Evolutionary conservation across 192 early-diverging fungal species (phyloP).

Genomic region (Coemansia sp.): DNA sequence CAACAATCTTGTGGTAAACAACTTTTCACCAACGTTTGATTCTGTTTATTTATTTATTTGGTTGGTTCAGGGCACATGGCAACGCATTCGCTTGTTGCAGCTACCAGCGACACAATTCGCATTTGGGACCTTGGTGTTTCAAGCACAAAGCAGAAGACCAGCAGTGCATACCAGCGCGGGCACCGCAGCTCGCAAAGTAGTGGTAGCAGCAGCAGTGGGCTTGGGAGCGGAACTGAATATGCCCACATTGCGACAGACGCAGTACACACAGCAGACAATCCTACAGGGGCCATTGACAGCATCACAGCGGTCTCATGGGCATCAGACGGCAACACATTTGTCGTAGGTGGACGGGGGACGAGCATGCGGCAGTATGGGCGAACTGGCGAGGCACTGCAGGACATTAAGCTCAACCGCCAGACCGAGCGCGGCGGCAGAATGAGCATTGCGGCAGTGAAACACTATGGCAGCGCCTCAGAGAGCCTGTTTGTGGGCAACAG

Average conservation of each 20-base stretch:
- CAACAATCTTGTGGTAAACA: not conserved
- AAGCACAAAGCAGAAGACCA: not conserved
- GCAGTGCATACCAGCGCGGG: not conserved
- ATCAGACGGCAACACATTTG: conserved; percentile 31
- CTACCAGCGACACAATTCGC: conserved; percentile 43
- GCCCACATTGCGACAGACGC: not conserved
- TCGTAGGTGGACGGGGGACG: conserved; percentile 28
- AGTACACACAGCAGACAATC: not conserved
- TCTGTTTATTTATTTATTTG: not conserved
- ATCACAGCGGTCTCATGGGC: conserved; percentile 38
- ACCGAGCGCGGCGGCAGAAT: not conserved
- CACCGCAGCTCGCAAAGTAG: not conserved
- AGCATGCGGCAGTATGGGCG: conserved; percentile 29
- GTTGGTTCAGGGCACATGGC: not conserved
- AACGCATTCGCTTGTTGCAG: conserved; percentile 34
- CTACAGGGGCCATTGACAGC: conserved; percentile 5
- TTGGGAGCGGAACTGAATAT: not conserved
- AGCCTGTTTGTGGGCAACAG: conserved; percentile 42
- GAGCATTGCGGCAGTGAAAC: conserved; percentile 30
- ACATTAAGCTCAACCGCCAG: conserved; percentile 18
- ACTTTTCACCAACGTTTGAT: not conserved
- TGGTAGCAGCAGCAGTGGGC: conserved; percentile 1
- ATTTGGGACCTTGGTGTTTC: conserved; percentile 35
- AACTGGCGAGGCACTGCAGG: conserved; percentile 26
- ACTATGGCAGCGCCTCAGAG: conserved; percentile 34